phyloP scores from a whole-genome alignment of 1,284 basidiomycete genomes.

The Schizophyllum amplum region DNA sequence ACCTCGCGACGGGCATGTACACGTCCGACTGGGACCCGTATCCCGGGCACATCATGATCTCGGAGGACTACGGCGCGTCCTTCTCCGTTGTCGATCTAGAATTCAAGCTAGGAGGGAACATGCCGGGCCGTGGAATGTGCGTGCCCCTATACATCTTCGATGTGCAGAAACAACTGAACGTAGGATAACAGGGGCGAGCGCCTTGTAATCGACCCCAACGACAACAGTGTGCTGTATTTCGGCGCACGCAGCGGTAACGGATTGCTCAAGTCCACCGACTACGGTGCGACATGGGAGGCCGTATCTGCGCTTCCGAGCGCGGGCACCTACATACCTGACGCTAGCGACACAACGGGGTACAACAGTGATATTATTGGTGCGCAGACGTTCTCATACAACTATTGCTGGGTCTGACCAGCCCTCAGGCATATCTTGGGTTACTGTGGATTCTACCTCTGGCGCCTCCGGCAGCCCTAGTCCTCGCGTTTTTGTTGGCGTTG shows the following conservation, averaged over 20 bases:
- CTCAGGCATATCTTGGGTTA: conserved; percentile 50
- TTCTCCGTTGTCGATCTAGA: conserved; percentile 43
- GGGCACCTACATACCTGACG: conserved; percentile 51
- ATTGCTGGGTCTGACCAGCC: conserved; percentile 2
- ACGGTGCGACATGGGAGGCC: conserved; percentile 38
- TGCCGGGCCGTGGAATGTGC: conserved; percentile 49
- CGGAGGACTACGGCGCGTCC: conserved; percentile 46
- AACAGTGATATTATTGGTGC: conserved; percentile 47
- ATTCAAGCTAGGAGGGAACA: conserved; percentile 63
- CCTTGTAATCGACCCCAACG: conserved; percentile 55
- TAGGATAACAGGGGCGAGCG: conserved; percentile 27
- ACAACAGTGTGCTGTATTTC: conserved; percentile 51
- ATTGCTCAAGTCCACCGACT: conserved; percentile 55
- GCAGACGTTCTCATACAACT: conserved; percentile 4
- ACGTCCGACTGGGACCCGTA: conserved; percentile 61
- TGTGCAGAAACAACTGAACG: background rate
- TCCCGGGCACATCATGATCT: conserved; percentile 58
- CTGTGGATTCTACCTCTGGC: conserved; percentile 54
- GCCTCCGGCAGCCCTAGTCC: conserved; percentile 43
- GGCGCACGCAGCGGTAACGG: conserved; percentile 57
- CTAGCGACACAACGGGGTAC: conserved; percentile 46
- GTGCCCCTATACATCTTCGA: conserved; percentile 17
- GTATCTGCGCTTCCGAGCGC: background rate
- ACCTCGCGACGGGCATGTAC: conserved; percentile 56
- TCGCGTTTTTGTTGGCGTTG: conserved; percentile 62